These are phyloP conservation scores for Coriaria nepalensis DNA, from an alignment of 306 rosid species.

Conservation along the genomic window DNA sequence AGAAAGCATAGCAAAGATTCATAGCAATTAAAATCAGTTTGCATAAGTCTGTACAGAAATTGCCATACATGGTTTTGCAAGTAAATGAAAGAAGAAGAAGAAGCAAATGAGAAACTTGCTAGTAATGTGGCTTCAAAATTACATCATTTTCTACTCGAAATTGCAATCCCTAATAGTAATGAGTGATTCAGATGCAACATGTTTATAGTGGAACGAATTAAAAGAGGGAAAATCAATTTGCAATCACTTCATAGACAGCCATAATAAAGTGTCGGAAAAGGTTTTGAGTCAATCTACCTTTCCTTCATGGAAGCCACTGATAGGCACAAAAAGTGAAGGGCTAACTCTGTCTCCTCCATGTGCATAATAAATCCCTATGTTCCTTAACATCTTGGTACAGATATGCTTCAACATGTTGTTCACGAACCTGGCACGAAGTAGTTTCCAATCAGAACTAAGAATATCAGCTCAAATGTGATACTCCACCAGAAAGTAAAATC, in stretches of 20 bases:
- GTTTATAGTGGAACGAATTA: no score
- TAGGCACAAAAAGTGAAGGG: slow-evolving; percentile 38
- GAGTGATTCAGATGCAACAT: no score
- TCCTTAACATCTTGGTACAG: slow-evolving; percentile 27
- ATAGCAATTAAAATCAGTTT: neutral
- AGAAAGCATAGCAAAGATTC: neutral
- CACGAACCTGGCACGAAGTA: no score
- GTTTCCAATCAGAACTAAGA: no score
- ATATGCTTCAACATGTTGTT: slow-evolving; percentile 53
- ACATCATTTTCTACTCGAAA: no score
- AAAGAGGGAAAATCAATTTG: neutral
- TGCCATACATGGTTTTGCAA: no score
- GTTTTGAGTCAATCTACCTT: slow-evolving; percentile 29
- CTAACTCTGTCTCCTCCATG: slow-evolving; percentile 28
- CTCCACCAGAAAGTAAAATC: no score
- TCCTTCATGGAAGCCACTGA: slow-evolving; percentile 38
- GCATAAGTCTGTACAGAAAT: neutral
- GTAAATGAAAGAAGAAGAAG: no score
- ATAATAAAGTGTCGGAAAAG: neutral
- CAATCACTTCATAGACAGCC: neutral
- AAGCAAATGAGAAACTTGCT: no score
- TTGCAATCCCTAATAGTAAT: no score
- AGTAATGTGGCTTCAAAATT: no score
- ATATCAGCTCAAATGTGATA: no score
- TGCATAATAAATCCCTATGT: slow-evolving; percentile 21